A percentile compares a stretch with the other conserved stretches of the same genome.
Evolutionary conservation across 192 early-diverging fungal genomes (phyloP).

Genomic region (Pilaira anomala): DNA sequence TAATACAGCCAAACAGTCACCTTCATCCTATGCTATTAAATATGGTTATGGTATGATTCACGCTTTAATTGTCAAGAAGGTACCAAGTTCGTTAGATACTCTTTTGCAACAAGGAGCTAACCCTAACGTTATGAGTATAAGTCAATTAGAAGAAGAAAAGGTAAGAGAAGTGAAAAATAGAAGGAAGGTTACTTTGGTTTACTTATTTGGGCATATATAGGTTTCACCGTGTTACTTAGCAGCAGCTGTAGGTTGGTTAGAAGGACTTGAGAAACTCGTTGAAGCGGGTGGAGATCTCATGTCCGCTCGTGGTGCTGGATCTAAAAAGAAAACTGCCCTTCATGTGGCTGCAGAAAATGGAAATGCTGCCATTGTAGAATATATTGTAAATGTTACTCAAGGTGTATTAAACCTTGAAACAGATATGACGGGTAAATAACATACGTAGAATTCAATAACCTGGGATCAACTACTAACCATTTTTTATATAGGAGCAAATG

Average conservation of each 20-base stretch:
- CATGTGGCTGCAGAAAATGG: conserved; percentile 27
- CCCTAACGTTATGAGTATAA: conserved; percentile 26
- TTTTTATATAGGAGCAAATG: conserved; percentile 28
- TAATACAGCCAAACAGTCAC: conserved; percentile 36
- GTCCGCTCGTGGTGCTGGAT: conserved; percentile 22
- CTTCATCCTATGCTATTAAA: conserved; percentile 14
- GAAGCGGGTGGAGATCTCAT: conserved; percentile 32
- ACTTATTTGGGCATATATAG: conserved; percentile 5
- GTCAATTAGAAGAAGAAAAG: conserved; percentile 34
- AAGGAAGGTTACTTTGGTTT: too few relatives aligned
- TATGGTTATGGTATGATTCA: conserved; percentile 40
- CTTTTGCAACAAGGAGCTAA: conserved; percentile 38
- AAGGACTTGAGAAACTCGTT: conserved; percentile 30
- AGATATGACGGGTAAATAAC: conserved; percentile 17
- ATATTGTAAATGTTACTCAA: conserved; percentile 21
- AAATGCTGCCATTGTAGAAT: conserved; percentile 25
- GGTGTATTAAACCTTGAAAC: conserved; percentile 20
- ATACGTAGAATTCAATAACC: neutral
- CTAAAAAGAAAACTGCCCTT: conserved; percentile 27
- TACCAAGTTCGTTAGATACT: conserved; percentile 21
- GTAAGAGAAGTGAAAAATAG: conserved; percentile 1
- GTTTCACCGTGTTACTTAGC: conserved; percentile 35
- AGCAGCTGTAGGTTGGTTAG: conserved; percentile 30
- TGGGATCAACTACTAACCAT: too few relatives aligned
- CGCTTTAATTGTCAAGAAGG: conserved; percentile 24